Evolutionary conservation across 2,329 filamentous ascomycete genomes (phyloP).

Genomic region (Neopestalotiopsis clavispora): DNA sequence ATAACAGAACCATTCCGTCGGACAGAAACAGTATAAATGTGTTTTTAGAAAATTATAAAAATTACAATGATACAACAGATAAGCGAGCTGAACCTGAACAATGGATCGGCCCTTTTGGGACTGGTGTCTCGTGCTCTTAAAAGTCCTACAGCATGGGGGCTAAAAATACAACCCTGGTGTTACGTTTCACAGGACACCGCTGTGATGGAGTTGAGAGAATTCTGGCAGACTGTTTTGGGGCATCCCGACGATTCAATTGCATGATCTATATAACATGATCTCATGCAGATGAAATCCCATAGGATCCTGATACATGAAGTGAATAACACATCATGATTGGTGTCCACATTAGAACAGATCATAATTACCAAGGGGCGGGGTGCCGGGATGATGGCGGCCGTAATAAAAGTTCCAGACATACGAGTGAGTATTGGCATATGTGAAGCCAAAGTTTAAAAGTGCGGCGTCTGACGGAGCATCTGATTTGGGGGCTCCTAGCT

Average conservation of each 20-base stretch:
- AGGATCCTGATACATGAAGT: too few relatives aligned
- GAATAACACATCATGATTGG: neutral
- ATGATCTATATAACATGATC: neutral
- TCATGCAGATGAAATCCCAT: too few relatives aligned
- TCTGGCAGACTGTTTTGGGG: neutral
- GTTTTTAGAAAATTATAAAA: neutral
- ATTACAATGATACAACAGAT: neutral
- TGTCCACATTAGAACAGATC: neutral
- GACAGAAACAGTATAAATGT: neutral
- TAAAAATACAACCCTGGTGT: neutral
- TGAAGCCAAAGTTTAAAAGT: neutral
- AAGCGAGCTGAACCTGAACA: neutral
- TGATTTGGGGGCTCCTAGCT: neutral
- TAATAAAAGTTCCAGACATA: neutral
- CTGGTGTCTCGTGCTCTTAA: neutral
- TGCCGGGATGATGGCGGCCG: neutral
- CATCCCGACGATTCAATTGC: neutral
- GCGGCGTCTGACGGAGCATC: neutral
- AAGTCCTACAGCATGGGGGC: neutral
- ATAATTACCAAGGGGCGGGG: neutral
- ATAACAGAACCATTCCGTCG: neutral
- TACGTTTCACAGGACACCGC: neutral
- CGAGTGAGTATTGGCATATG: neutral
- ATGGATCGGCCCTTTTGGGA: neutral
- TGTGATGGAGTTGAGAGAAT: neutral